phyloP scores from a whole-genome alignment of 2,329 filamentous ascomycete genomes.

The Aspergillus vadensis region DNA sequence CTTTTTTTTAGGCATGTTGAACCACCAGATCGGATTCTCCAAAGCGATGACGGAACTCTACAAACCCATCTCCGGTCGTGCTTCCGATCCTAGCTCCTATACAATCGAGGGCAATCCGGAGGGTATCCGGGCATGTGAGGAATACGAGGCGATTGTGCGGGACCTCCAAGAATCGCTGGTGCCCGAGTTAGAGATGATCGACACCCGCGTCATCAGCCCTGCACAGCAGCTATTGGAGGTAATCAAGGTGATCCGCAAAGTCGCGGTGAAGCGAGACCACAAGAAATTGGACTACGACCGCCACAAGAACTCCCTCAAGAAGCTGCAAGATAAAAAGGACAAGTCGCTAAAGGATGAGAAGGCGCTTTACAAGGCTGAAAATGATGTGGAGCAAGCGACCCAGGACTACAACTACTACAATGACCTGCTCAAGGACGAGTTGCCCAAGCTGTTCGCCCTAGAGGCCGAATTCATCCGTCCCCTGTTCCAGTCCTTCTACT shows the following conservation, averaged over 20 bases:
- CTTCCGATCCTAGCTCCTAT: conserved; percentile 87
- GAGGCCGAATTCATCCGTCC: conserved; percentile 95
- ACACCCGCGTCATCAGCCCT: conserved; percentile 83
- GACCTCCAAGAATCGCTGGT: conserved; percentile 85
- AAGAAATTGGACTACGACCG: conserved; percentile 97
- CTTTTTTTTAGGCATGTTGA: conserved; percentile 71
- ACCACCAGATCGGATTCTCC: conserved; percentile 97
- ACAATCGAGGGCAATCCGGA: conserved; percentile 84
- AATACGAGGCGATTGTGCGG: conserved; percentile 88
- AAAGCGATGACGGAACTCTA: conserved; percentile 95
- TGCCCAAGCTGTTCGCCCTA: conserved; percentile 85
- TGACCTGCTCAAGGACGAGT: conserved; percentile 90
- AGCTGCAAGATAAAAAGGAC: conserved; percentile 96
- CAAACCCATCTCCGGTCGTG: conserved; percentile 93
- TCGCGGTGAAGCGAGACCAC: conserved; percentile 85
- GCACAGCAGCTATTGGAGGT: conserved; percentile 92
- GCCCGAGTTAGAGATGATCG: conserved; percentile 97
- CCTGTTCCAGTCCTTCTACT: conserved; percentile 98
- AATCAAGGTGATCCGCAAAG: conserved; percentile 92
- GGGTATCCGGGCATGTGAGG: conserved; percentile 91
- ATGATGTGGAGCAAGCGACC: conserved; percentile 84
- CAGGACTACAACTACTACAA: conserved; percentile 99
- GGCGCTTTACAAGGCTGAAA: conserved; percentile 92
- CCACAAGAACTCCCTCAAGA: conserved; percentile 80
- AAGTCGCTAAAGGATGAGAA: conserved; percentile 96